These are phyloP conservation scores for Echites panduratus DNA, from an alignment of 257 asterid genomes.

Conservation along the genomic window DNA sequence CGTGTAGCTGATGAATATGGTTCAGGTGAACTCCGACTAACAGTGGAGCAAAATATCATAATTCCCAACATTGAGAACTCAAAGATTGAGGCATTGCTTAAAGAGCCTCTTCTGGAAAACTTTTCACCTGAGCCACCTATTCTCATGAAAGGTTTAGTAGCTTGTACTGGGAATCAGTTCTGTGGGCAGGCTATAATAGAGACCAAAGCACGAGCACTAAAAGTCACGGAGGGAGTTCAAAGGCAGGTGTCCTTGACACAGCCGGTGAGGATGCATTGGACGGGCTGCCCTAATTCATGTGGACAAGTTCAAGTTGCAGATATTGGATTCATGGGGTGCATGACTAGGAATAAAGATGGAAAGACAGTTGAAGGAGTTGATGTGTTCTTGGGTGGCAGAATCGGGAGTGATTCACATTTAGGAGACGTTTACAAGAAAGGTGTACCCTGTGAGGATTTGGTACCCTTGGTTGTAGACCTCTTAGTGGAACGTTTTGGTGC, in stretches of 20 bases:
- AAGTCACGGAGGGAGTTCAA: constrained; percentile 73
- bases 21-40: constrained; percentile 81
- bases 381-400: constrained; percentile 78
- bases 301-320: constrained; percentile 97
- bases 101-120: constrained; percentile 53
- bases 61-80: constrained; percentile 70
- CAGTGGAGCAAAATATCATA: constrained; percentile 88
- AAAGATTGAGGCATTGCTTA: constrained; percentile 46
- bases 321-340: constrained; percentile 97
- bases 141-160: constrained; percentile 79
- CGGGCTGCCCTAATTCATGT: constrained; percentile 90
- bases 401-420: constrained; percentile 88
- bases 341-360: constrained; percentile 58
- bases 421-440: constrained; percentile 79
- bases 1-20: constrained; percentile 71
- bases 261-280: constrained; percentile 97
- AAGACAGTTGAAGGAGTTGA: constrained; percentile 85
- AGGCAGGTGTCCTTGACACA: constrained; percentile 51
- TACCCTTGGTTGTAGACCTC: constrained; percentile 68
- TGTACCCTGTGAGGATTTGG: constrained; percentile 90
- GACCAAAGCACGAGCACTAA: constrained; percentile 73
- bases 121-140: constrained; percentile 74
- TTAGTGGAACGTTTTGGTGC: constrained; percentile 76
- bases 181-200: constrained; percentile 97
- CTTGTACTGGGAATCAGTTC: constrained; percentile 95